A percentile compares a stretch with the other conserved stretches of the same genome.
phyloP scores from a whole-genome alignment of 768 basidiomycete species.

The Stropharia rugosoannulata region DNA sequence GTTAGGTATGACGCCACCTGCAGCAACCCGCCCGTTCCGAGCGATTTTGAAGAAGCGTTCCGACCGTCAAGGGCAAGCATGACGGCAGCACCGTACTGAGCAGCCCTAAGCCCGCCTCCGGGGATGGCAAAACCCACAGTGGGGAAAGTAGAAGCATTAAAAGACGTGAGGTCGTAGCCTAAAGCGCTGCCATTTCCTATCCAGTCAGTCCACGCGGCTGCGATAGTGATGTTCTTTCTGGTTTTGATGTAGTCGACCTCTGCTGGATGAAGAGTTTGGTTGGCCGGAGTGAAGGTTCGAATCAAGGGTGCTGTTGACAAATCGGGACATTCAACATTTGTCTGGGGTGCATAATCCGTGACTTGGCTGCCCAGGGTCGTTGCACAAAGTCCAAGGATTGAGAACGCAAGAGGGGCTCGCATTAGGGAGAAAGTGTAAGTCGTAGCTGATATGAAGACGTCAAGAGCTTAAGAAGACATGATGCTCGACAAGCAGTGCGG shows the following conservation, averaged over 20 bases:
- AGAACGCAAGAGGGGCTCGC: not conserved
- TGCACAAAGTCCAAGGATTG: not conserved
- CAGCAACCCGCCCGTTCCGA: constrained; percentile 65
- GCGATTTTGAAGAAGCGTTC: constrained; percentile 53
- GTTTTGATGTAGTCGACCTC: constrained; percentile 48
- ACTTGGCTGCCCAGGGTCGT: constrained; percentile 7
- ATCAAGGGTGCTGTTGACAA: constrained; percentile 45
- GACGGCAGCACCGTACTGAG: constrained; percentile 62
- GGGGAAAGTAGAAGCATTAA: constrained; percentile 40
- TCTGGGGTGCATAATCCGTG: constrained; percentile 50
- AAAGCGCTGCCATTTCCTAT: constrained; percentile 50
- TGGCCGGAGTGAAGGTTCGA: constrained; percentile 48
- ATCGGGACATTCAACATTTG: constrained; percentile 51
- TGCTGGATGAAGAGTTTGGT: constrained; percentile 47
- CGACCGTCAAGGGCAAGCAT: constrained; percentile 60
- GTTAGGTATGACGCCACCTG: constrained; percentile 72
- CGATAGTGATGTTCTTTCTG: constrained; percentile 40
- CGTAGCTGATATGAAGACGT: not conserved
- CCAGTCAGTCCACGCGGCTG: constrained; percentile 58
- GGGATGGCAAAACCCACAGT: constrained; percentile 64
- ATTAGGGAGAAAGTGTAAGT: not conserved
- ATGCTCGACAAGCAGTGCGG: constrained; percentile 4
- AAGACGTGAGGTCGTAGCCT: constrained; percentile 49
- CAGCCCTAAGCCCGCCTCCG: constrained; percentile 71
- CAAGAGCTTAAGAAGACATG: not conserved